These are phyloP conservation scores for Gentiana macrophylla DNA, from an alignment of 257 asterid species.

Conservation along the genomic window DNA sequence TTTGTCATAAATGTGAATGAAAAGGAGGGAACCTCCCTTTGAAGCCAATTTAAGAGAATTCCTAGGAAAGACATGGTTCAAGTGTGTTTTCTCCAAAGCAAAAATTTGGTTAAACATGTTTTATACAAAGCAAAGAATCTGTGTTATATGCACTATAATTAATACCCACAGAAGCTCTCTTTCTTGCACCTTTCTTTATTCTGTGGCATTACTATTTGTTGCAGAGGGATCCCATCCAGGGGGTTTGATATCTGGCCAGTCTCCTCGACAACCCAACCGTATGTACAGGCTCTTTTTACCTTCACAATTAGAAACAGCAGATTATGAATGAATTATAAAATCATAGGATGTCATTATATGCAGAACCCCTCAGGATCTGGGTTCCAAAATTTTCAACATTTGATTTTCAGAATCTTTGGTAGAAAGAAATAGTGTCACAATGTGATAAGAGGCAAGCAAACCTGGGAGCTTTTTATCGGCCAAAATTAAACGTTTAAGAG, in stretches of 20 bases:
- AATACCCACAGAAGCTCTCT: too few species aligned
- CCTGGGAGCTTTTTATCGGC: constrained; percentile 79
- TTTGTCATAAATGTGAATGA: too few species aligned
- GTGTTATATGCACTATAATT: too few species aligned
- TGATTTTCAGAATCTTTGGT: neutral
- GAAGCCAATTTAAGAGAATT: too few species aligned
- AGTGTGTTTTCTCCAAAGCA: too few species aligned
- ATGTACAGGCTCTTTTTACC: constrained; percentile 74
- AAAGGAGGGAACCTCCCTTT: too few species aligned
- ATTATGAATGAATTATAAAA: too few species aligned
- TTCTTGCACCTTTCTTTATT: neutral
- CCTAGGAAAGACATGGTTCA: too few species aligned
- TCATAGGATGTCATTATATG: neutral
- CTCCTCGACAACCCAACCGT: constrained; percentile 89
- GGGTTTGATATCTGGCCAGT: constrained; percentile 92
- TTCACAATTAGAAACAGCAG: constrained; percentile 8
- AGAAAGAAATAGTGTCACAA: neutral
- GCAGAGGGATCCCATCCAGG: constrained; percentile 64
- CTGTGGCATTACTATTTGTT: constrained; percentile 15
- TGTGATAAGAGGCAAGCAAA: constrained; percentile 9
- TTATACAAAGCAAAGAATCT: too few species aligned
- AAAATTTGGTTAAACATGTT: too few species aligned
- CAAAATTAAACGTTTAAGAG: constrained; percentile 65
- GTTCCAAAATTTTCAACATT: neutral
- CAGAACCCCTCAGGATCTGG: neutral